Evolutionary conservation across 1,284 basidiomycete genomes (phyloP).

Genomic region (Ustilago nuda): DNA sequence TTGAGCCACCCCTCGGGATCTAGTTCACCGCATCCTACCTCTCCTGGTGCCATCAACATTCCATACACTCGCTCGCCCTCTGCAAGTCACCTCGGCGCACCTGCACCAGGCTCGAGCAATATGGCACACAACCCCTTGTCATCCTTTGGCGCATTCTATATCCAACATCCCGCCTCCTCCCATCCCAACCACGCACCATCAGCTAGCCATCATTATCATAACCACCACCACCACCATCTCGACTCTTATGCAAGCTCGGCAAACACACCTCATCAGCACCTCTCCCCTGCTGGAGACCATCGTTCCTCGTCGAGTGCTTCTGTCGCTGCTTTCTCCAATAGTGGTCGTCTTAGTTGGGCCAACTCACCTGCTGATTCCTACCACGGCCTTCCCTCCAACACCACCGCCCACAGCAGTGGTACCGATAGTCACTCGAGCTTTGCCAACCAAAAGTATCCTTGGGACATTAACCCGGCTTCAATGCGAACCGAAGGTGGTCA

Average conservation of each 20-base stretch:
- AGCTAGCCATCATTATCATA: slow-evolving; percentile 10
- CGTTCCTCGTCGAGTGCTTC: slow-evolving; percentile 48
- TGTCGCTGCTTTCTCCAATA: slow-evolving; percentile 49
- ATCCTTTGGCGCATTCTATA: slow-evolving; percentile 52
- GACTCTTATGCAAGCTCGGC: slow-evolving; percentile 44
- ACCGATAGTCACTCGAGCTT: slow-evolving; percentile 47
- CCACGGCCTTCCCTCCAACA: slow-evolving; percentile 44
- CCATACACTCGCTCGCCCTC: slow-evolving; percentile 45
- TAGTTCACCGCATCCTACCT: slow-evolving; percentile 38
- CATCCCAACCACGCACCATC: slow-evolving; percentile 17
- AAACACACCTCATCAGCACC: slow-evolving; percentile 47
- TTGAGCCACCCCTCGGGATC: slow-evolving; percentile 27
- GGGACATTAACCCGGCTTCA: slow-evolving; percentile 36
- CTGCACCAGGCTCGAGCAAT: slow-evolving; percentile 21
- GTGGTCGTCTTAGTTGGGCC: slow-evolving; percentile 50
- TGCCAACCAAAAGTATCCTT: slow-evolving; percentile 37
- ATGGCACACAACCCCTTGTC: slow-evolving; percentile 32
- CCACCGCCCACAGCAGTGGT: slow-evolving; percentile 51
- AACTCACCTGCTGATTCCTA: slow-evolving; percentile 52
- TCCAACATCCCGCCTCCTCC: slow-evolving; percentile 37
- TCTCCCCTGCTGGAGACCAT: slow-evolving; percentile 46
- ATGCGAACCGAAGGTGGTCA: slow-evolving; percentile 30
- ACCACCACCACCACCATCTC: slow-evolving; percentile 30
- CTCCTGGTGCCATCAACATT: slow-evolving; percentile 48
- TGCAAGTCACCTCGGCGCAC: slow-evolving; percentile 23